These are phyloP conservation scores for Zizania palustris DNA, from an alignment of 202 grass and related monocot species.

Conservation along the genomic window DNA sequence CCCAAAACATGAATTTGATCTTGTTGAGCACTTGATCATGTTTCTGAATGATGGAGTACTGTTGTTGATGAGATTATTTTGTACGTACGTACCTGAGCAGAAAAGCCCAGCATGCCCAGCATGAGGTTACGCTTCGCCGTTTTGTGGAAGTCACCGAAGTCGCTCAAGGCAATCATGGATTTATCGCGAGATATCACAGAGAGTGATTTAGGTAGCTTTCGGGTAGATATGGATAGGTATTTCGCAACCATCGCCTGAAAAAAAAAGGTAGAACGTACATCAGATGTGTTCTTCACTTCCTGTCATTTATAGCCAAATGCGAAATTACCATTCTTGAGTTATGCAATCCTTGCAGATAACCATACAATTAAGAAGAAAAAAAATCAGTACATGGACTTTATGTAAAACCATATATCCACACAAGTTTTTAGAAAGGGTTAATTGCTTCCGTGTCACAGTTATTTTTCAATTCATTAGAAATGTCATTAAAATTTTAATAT, in stretches of 20 bases:
- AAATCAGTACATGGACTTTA: background rate
- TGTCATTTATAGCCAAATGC: background rate
- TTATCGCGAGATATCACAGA: conserved; percentile 67
- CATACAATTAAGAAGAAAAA: background rate
- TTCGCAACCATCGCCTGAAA: conserved; percentile 78
- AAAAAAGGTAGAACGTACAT: background rate
- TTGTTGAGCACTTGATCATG: too few relatives aligned
- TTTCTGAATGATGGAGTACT: too few relatives aligned
- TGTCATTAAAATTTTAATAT: too few relatives aligned
- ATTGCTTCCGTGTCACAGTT: too few relatives aligned
- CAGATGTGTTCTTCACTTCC: background rate
- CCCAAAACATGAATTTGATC: background rate
- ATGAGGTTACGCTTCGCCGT: conserved; percentile 78
- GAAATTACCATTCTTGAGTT: background rate
- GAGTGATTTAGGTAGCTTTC: conserved; percentile 77
- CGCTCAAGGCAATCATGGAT: conserved; percentile 79
- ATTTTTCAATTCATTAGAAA: too few relatives aligned
- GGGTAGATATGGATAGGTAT: conserved; percentile 77
- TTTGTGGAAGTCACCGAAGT: conserved; percentile 85
- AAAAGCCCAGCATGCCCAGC: conserved; percentile 61
- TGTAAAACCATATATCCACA: conserved; percentile 1
- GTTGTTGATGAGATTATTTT: background rate
- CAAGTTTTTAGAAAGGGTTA: background rate
- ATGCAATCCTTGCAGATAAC: background rate
- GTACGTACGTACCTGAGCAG: conserved; percentile 64